Base-by-base conservation (phyloP, 257 asterid genomes). In the Craterostigma plantagineum region DNA sequence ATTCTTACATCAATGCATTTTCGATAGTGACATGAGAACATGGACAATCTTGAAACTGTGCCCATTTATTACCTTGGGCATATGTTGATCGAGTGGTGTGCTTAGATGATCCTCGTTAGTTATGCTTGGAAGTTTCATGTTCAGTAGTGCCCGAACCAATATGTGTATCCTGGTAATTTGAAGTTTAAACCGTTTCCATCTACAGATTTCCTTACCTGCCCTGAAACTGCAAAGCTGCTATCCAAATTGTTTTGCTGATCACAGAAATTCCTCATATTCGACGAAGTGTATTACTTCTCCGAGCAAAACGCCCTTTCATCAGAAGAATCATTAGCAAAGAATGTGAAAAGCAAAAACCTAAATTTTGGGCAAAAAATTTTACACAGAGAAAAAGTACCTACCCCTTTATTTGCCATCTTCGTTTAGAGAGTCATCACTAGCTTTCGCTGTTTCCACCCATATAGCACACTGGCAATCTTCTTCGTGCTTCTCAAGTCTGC, bases 391-490 rank as follows among this genome's bases (percentile, higher is more conserved):
- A 49, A 50, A 27, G n/a, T n/a, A n/a, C n/a, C 35, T 58, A 82
- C 98, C 90, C 79, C 82, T 11, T 56, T 60, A 56, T 65, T 87
- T 23, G 30, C 30, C 91, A 34, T 70, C 92, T n/a, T n/a, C n/a
- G 43, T 64, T 85, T 34, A 63, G 48, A 38, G 75, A 75, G 50
- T 76, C 92, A 54, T 83, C 95, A 74, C 93, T 76, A 16, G 53
- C 60, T 38, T n/a, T 76, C 91, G 49, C 49, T 39, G 38, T 57
- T 72, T 16, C 78, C 90, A 6, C 30, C 30, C 72, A 72, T 53
- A 87, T 87, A 35, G 98, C 98, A 64, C 98, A 87, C 55, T 69
- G 79, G 56, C 98, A 87, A 18, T 90, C 93, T 45, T 82, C 93
- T 61, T 87, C 82, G 65, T 87, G 98, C 75, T 79, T 77, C 73